Conservation (phyloP, 495 filamentous ascomycete genomes). For the Penicillium herquei region DNA sequence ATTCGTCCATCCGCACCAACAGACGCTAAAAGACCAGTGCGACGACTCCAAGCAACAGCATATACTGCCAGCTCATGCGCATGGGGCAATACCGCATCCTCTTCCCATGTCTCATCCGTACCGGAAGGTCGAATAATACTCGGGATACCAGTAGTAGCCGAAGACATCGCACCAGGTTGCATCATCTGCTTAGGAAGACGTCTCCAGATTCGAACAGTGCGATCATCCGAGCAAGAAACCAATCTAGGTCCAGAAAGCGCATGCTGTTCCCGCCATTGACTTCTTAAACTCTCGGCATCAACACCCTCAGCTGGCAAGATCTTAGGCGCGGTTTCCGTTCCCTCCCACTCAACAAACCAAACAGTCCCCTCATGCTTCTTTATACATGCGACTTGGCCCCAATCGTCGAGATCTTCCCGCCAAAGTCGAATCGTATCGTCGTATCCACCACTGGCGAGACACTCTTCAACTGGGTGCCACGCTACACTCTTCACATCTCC, state of each 20-base stretch:
- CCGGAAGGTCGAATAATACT: slow-evolving; percentile 76
- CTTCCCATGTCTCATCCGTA: slow-evolving; percentile 76
- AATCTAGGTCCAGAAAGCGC: slow-evolving; percentile 62
- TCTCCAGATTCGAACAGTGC: slow-evolving; percentile 74
- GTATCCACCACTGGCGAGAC: slow-evolving; percentile 83
- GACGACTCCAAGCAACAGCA: slow-evolving; percentile 73
- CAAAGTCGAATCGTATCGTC: slow-evolving; percentile 89
- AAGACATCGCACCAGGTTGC: slow-evolving; percentile 26
- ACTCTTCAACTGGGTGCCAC: slow-evolving; percentile 82
- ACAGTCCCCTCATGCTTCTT: slow-evolving; percentile 78
- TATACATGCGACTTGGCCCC: slow-evolving; percentile 82
- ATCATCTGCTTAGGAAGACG: slow-evolving; percentile 51
- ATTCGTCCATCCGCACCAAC: slow-evolving; percentile 84
- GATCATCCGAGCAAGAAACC: slow-evolving; percentile 76
- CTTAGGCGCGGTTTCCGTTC: slow-evolving; percentile 7
- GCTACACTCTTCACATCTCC: slow-evolving; percentile 91
- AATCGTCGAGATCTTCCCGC: slow-evolving; percentile 88
- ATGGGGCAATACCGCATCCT: slow-evolving; percentile 66
- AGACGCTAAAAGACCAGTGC: slow-evolving; percentile 72
- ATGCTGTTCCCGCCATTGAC: slow-evolving; percentile 40
- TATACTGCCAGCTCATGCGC: slow-evolving; percentile 81
- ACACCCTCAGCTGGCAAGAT: background rate
- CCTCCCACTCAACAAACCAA: slow-evolving; percentile 85
- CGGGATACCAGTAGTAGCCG: slow-evolving; percentile 52
- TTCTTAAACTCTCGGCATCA: slow-evolving; percentile 8